phyloP scores from a whole-genome alignment of 139 green algal genomes.

The Diplosphaera chodatii region DNA sequence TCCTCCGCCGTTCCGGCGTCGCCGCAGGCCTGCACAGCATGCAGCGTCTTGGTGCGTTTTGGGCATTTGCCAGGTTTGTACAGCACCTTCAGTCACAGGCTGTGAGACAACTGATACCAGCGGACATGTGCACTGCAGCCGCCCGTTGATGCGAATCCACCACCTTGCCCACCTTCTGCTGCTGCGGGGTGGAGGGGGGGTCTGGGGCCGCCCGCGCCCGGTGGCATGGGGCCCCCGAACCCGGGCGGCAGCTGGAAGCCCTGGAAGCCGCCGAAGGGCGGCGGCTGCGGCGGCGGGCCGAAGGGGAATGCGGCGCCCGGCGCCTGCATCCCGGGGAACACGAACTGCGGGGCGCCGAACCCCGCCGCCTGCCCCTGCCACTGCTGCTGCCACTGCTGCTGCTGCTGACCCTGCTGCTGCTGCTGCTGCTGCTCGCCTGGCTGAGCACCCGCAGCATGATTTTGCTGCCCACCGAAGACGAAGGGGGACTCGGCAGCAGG shows the following conservation, averaged over 20 bases:
- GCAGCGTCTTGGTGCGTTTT: too few species aligned
- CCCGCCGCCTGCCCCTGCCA: slow-evolving; percentile 5
- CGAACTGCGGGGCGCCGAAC: neutral
- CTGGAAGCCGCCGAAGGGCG: neutral
- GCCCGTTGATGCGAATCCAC: too few species aligned
- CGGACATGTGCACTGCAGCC: too few species aligned
- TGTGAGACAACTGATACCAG: neutral
- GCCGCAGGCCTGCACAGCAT: too few species aligned
- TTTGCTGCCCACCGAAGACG: slow-evolving; percentile 22
- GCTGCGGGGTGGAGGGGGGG: neutral
- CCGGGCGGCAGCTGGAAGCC: too few species aligned
- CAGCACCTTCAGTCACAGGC: too few species aligned
- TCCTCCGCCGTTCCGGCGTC: neutral
- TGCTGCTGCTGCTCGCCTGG: slow-evolving; percentile 8
- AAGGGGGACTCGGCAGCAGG: slow-evolving; percentile 3
- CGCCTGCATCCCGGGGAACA: neutral
- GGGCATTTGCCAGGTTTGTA: too few species aligned
- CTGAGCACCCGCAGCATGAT: too few species aligned
- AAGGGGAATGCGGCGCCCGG: too few species aligned
- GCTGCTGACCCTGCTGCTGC: slow-evolving; percentile 17
- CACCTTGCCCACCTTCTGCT: neutral
- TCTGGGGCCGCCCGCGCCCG: too few species aligned
- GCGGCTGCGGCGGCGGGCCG: too few species aligned
- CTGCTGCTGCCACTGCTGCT: slow-evolving; percentile 3
- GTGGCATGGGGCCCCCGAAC: neutral